These are phyloP conservation scores for Bimuria novae-zelandiae DNA, from an alignment of 2,329 filamentous ascomycete species.

Conservation along the genomic window DNA sequence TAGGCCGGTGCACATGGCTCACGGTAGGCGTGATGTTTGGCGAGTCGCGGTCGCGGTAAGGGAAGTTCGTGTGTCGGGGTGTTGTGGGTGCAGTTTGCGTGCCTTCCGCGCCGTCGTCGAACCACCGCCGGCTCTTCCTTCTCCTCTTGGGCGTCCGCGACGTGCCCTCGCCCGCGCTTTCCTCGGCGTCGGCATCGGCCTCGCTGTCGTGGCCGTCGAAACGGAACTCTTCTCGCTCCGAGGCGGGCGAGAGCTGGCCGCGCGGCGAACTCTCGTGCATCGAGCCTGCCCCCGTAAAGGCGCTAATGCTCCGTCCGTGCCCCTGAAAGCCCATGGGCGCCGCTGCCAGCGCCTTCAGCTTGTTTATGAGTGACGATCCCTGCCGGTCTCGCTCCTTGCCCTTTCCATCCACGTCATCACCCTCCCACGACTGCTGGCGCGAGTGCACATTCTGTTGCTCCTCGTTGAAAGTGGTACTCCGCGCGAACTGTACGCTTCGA, in stretches of 20 bases:
- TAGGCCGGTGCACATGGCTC: conserved; percentile 37
- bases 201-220: conserved; percentile 69
- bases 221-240: conserved; percentile 53
- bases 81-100: conserved; percentile 71
- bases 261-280: conserved; percentile 46
- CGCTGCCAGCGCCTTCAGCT: conserved; percentile 71
- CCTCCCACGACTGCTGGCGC: conserved; percentile 67
- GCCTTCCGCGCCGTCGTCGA: conserved; percentile 52
- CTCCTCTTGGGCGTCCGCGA: conserved; percentile 57
- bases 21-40: conserved; percentile 39
- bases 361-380: conserved; percentile 73
- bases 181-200: conserved; percentile 78
- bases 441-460: conserved; percentile 57
- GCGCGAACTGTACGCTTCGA: conserved; percentile 77
- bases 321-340: conserved; percentile 56
- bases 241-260: conserved; percentile 51
- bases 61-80: conserved; percentile 58
- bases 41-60: conserved; percentile 54
- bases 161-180: conserved; percentile 75
- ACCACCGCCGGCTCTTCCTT: conserved; percentile 65
- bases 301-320: conserved; percentile 57
- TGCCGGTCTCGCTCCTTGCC: conserved; percentile 52
- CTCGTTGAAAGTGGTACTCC: conserved; percentile 47
- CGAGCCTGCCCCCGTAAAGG: conserved; percentile 48
- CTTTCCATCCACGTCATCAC: conserved; percentile 65